Evolutionary conservation across 257 asterid genomes (phyloP).

Genomic region (Jacaranda copaia): DNA sequence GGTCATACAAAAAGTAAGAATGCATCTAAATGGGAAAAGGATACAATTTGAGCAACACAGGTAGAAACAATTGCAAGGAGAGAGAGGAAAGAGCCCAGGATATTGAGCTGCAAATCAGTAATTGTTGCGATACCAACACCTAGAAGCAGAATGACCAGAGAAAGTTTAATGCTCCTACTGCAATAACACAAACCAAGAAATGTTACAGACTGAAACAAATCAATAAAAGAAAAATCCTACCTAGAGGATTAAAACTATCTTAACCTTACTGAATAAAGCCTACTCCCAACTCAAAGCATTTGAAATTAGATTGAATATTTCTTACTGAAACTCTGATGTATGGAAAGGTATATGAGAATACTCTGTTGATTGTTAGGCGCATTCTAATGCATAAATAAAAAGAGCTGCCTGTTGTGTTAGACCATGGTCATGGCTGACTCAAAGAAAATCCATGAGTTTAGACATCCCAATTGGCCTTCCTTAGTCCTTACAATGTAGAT

Average conservation of each 20-base stretch:
- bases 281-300: constrained; percentile 11
- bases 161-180: constrained; percentile 76
- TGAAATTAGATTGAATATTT: constrained; percentile 13
- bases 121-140: constrained; percentile 95
- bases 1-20: neutral
- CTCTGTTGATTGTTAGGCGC: constrained; percentile 23
- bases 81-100: constrained; percentile 79
- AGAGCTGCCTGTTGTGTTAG: constrained; percentile 25
- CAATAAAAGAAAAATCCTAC: constrained; percentile 23
- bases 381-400: constrained; percentile 20
- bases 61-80: constrained; percentile 86
- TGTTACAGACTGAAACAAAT: constrained; percentile 30
- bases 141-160: constrained; percentile 72
- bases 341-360: constrained; percentile 17
- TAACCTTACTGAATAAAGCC: constrained; percentile 2
- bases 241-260: neutral
- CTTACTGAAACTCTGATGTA: constrained; percentile 2
- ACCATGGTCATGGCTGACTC: constrained; percentile 4
- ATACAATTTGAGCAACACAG: constrained; percentile 92
- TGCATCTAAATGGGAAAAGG: constrained; percentile 52
- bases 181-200: constrained; percentile 43
- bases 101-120: constrained; percentile 91
- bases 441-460: constrained; percentile 17
- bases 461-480: constrained; percentile 3
- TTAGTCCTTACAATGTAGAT: constrained; percentile 9